These are phyloP conservation scores for Trichoderma brevicompactum DNA, from an alignment of 2,329 filamentous ascomycete species.

Conservation along the genomic window DNA sequence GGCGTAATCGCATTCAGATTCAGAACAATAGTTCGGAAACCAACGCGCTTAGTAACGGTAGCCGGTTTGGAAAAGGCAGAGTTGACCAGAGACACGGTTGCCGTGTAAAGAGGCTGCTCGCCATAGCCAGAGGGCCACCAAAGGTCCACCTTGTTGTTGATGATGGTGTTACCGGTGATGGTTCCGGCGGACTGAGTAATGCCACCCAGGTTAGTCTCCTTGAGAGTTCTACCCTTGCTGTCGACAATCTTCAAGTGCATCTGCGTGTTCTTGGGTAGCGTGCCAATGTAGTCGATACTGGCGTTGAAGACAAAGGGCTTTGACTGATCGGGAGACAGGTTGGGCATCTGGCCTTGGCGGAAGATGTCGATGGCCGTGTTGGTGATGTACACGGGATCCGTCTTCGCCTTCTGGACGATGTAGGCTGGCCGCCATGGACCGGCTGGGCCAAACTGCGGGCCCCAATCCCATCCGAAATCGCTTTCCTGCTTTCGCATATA, in stretches of 20 bases:
- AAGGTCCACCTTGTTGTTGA: constrained; percentile 51
- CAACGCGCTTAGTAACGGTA: constrained; percentile 39
- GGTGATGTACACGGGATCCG: constrained; percentile 42
- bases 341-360: constrained; percentile 61
- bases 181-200: constrained; percentile 35
- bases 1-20: constrained; percentile 59
- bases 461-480: constrained; percentile 70
- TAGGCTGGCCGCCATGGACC: constrained; percentile 65
- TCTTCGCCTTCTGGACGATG: constrained; percentile 53
- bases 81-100: constrained; percentile 49
- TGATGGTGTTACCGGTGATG: constrained; percentile 55
- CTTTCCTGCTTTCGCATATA: constrained; percentile 62
- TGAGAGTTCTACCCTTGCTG: constrained; percentile 44
- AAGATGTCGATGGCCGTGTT: constrained; percentile 59
- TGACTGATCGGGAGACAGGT: constrained; percentile 59
- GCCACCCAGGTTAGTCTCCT: constrained; percentile 42
- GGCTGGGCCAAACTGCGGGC: constrained; percentile 61
- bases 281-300: constrained; percentile 61
- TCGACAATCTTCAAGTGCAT: constrained; percentile 55
- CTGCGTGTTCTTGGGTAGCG: constrained; percentile 46
- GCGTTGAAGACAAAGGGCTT: constrained; percentile 64
- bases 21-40: constrained; percentile 65
- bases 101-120: constrained; percentile 60
- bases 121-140: constrained; percentile 67
- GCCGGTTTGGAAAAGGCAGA: constrained; percentile 49